Evolutionary conservation across 2,329 filamentous ascomycete genomes (phyloP).

Genomic region (Nannizziopsis arthrosporioides): DNA sequence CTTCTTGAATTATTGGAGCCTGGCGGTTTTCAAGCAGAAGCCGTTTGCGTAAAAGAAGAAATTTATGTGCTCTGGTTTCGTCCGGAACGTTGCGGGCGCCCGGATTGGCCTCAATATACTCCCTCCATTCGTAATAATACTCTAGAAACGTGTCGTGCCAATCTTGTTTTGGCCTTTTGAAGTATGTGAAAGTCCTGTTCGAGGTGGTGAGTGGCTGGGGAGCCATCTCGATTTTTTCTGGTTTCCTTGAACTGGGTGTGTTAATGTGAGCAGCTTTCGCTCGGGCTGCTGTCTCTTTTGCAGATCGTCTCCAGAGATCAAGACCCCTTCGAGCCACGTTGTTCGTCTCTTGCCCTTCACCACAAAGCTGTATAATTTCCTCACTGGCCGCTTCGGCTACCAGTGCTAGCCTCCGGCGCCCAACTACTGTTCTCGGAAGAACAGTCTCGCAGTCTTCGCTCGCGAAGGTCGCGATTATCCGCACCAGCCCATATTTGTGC

Average conservation of each 20-base stretch:
- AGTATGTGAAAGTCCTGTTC: constrained; percentile 16
- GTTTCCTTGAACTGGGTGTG: constrained; percentile 24
- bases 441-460: constrained; percentile 48
- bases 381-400: constrained; percentile 48
- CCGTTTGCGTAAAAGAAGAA: constrained; percentile 11
- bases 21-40: constrained; percentile 23
- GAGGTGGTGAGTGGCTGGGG: constrained; percentile 17
- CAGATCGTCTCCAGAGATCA: constrained; percentile 19
- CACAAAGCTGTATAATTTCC: constrained; percentile 21
- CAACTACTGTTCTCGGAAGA: constrained; percentile 48
- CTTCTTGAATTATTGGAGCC: constrained; percentile 12
- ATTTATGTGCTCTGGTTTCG: constrained; percentile 9
- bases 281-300: constrained; percentile 22
- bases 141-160: constrained; percentile 36
- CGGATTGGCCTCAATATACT: not conserved
- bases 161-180: constrained; percentile 28
- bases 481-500: constrained; percentile 65
- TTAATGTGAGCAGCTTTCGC: constrained; percentile 21
- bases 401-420: constrained; percentile 48
- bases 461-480: constrained; percentile 63
- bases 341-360: constrained; percentile 24
- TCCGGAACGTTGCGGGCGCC: not conserved
- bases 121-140: constrained; percentile 8
- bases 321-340: constrained; percentile 20
- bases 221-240: constrained; percentile 18